Percentiles rank a stretch among this genome's conserved stretches.
phyloP scores from a whole-genome alignment of 352 stramenopile genomes.

The Hyaloperonospora brassicae region DNA sequence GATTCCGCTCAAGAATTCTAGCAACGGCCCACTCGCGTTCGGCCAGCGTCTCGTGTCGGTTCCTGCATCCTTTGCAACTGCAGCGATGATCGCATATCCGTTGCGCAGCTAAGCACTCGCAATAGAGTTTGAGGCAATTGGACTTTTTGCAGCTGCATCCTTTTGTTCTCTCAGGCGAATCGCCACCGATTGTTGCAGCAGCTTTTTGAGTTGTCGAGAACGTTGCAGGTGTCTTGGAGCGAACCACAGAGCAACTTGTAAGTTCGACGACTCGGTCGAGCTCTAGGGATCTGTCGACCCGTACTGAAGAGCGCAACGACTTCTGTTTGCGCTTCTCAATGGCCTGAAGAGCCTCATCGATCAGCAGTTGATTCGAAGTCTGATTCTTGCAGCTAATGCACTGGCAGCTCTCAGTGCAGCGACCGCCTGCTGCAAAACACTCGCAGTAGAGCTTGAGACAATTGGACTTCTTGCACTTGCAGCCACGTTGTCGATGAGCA shows the following conservation, averaged over 20 bases:
- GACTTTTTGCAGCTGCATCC: slow-evolving; percentile 96
- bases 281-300: slow-evolving; percentile 13
- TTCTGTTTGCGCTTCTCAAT: slow-evolving; percentile 54
- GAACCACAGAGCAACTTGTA: slow-evolving; percentile 2
- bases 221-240: slow-evolving; percentile 4
- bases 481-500: slow-evolving; percentile 43
- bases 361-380: slow-evolving; percentile 45
- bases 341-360: slow-evolving; percentile 42
- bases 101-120: slow-evolving; percentile 71
- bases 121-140: slow-evolving; percentile 94
- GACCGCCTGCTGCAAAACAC: slow-evolving; percentile 51
- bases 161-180: slow-evolving; percentile 36
- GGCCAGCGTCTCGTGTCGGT: slow-evolving; percentile 39
- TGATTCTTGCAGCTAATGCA: slow-evolving; percentile 76
- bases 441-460: slow-evolving; percentile 93
- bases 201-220: slow-evolving; percentile 18
- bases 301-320: slow-evolving; percentile 29
- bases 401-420: slow-evolving; percentile 59
- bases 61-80: slow-evolving; percentile 82
- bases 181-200: slow-evolving; percentile 14
- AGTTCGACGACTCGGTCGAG: slow-evolving; percentile 1
- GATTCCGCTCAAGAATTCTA: slow-evolving; percentile 88
- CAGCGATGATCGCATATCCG: slow-evolving; percentile 62
- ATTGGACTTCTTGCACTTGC: slow-evolving; percentile 94
- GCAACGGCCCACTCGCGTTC: slow-evolving; percentile 77